A percentile compares a stretch with the other conserved stretches of the same genome.
phyloP scores from a whole-genome alignment of 208 protist genomes.

The Leishmania lainsoni region DNA sequence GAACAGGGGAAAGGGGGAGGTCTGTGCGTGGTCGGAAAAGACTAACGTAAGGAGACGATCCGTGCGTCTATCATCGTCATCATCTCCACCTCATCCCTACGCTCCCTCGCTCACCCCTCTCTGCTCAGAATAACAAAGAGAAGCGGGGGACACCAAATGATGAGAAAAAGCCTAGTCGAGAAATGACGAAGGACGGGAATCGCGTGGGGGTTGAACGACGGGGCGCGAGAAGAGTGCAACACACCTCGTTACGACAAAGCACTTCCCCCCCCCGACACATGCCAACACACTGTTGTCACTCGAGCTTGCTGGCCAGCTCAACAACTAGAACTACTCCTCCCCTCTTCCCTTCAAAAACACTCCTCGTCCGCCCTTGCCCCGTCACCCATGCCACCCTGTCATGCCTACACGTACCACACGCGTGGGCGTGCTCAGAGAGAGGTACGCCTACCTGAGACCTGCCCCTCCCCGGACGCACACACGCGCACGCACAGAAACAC shows the following conservation, averaged over 20 bases:
- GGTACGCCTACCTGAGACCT: not conserved
- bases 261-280: not conserved
- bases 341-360: not conserved
- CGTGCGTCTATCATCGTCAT: not conserved
- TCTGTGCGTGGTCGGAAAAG: not conserved
- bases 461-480: not conserved
- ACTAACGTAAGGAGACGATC: not conserved
- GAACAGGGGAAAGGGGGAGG: not conserved
- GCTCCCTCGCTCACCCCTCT: not conserved
- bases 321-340: not conserved
- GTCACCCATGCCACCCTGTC: not conserved
- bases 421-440: not conserved
- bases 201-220: not conserved
- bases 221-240: not conserved
- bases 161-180: too few relatives aligned
- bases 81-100: not conserved
- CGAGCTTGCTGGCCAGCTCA: too few relatives aligned
- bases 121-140: not conserved
- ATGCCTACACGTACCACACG: not conserved
- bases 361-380: not conserved
- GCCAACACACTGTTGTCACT: not conserved
- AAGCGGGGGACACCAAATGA: too few relatives aligned
- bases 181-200: not conserved
- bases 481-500: not conserved
- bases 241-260: not conserved